A percentile compares a stretch with the other conserved stretches of the same genome.
Evolutionary conservation across 352 stramenopile species (phyloP).

Genomic region (Globisporangium splendens): DNA sequence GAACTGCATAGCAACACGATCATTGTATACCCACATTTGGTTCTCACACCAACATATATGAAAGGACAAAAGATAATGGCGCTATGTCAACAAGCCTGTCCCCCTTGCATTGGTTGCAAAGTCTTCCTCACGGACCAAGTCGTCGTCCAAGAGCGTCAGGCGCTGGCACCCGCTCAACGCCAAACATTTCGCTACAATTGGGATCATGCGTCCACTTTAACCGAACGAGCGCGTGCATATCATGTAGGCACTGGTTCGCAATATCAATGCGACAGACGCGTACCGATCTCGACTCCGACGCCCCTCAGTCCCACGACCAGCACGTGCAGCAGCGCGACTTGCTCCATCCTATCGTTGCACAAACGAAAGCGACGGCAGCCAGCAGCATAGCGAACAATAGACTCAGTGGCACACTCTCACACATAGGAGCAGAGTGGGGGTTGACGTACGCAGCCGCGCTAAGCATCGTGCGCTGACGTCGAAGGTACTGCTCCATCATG

Average conservation of each 20-base stretch:
- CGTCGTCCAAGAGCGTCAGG: constrained; percentile 43
- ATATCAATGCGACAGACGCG: not conserved
- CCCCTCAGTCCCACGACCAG: constrained; percentile 38
- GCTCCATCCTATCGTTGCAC: constrained; percentile 26
- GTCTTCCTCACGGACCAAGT: constrained; percentile 35
- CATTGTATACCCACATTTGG: no score
- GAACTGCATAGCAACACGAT: constrained; percentile 18
- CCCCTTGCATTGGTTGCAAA: constrained; percentile 22
- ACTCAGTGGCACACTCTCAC: not conserved
- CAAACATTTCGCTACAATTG: constrained; percentile 31
- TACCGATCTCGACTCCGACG: constrained; percentile 43
- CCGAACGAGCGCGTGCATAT: no score
- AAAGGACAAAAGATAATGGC: no score
- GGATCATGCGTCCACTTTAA: not conserved
- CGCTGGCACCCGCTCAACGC: constrained; percentile 28
- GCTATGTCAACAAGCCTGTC: no score
- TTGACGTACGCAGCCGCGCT: constrained; percentile 18
- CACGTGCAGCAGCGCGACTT: constrained; percentile 38
- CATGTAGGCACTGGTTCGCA: not conserved
- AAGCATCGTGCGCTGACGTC: constrained; percentile 26
- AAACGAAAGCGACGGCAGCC: not conserved
- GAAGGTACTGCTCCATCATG: constrained; percentile 26
- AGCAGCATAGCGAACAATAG: not conserved
- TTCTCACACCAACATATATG: no score
- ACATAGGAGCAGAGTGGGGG: not conserved